Evolutionary conservation across 148 eudicot species (phyloP), one percentile per base, ranked within the genome.

Genomic region (Rhododendron mucronatum): DNA sequence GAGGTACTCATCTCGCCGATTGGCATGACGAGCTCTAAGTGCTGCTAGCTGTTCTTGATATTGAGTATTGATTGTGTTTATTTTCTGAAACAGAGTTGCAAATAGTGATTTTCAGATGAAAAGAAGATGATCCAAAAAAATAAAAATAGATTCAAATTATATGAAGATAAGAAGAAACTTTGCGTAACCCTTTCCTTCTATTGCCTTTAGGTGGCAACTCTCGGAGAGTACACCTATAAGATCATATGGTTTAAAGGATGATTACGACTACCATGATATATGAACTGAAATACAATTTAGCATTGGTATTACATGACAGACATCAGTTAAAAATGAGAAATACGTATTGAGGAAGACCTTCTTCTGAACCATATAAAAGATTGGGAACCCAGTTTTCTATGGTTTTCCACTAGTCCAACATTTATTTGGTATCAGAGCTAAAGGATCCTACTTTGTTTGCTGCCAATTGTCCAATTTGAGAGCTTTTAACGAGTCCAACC

Each of bases 1-100:
- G 48, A 96, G 93, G 81, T 92, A 80, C 59, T 96, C 99, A 67
- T 95, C 95, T 90, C 95, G 91, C 47, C 91, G 93, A 88, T 71
- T 73, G 39, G 95, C 89, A 63, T 93, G 91, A 50, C 89, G 90
- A 80, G 94, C 92, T 88, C 99, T 91, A 80, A 96, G 91, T 20
- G 95, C 92, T 21, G 85, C 88, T 63, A 95, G 86, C 69, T 94
- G 95, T 91, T 95, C 97, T 89, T 91, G 89, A 53, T 92, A 92
- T 84, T 90, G 91, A 37, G 87, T 80, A 55, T 90, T 92, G 41
- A 92, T 92, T 26, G 89, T 57, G 65, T 88, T 91, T 86, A 91
- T 69, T 85, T 86, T 89, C 94, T 92, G 92, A 84, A 83, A 86
- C 50, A 82, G 21, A 88, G 76, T 30, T 8, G 79, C 18, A 74